Conservation (phyloP, 1,139 yeast genomes). For the Blastobotrys raffinosifermentans region DNA sequence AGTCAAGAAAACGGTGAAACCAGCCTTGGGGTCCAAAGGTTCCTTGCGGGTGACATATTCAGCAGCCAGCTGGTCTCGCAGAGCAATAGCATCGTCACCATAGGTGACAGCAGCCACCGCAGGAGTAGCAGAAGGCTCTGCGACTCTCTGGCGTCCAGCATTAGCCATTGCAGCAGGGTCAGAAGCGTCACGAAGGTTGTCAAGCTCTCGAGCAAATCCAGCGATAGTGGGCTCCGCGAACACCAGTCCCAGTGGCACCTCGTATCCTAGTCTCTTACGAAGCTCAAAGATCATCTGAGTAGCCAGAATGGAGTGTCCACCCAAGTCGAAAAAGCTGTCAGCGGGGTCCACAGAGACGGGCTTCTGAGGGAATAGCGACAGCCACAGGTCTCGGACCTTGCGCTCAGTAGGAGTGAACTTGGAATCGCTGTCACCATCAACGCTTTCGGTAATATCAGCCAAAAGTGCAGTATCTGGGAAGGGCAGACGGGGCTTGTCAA, state of each 20-base stretch:
- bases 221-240: conserved; percentile 84
- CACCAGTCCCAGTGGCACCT: conserved; percentile 82
- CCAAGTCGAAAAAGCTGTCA: conserved; percentile 94
- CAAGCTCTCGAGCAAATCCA: conserved; percentile 70
- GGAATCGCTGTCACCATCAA: conserved; percentile 15
- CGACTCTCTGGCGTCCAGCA: conserved; percentile 11
- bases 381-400: conserved; percentile 75
- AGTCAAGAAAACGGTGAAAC: conserved; percentile 72
- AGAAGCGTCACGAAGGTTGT: conserved; percentile 40
- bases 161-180: conserved; percentile 24
- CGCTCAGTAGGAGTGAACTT: conserved; percentile 57
- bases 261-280: conserved; percentile 69
- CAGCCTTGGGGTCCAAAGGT: conserved; percentile 33
- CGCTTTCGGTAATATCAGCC: conserved; percentile 44
- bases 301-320: conserved; percentile 96
- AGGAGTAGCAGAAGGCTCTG: too few species aligned
- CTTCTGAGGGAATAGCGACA: conserved; percentile 72
- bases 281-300: conserved; percentile 94
- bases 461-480: conserved; percentile 90
- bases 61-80: conserved; percentile 42
- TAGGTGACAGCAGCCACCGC: conserved; percentile 56
- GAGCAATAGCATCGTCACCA: conserved; percentile 64
- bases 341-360: conserved; percentile 70
- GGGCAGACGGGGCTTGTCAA: conserved; percentile 94
- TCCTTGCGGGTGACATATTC: conserved; percentile 31